Evolutionary conservation across 805 yeast genomes (phyloP).

Genomic region (Cyberlindnera mycetangii): DNA sequence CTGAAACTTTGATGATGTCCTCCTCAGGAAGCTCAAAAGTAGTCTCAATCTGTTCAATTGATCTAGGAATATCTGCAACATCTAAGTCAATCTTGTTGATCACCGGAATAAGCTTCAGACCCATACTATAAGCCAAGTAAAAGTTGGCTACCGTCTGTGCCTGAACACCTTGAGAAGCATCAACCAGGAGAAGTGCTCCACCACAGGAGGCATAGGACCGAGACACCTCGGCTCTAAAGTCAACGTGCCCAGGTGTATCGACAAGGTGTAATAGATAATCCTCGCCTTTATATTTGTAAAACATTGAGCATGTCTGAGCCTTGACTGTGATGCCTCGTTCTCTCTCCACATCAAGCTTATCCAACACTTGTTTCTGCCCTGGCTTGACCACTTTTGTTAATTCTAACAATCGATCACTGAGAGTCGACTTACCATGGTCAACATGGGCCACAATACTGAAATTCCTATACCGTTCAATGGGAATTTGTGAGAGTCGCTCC

Average conservation of each 20-base stretch:
- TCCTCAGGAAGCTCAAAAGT: slow-evolving; percentile 77
- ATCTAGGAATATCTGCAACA: slow-evolving; percentile 77
- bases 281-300: slow-evolving; percentile 59
- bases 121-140: slow-evolving; percentile 83
- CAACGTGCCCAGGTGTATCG: slow-evolving; percentile 98
- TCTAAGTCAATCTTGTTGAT: slow-evolving; percentile 90
- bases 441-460: slow-evolving; percentile 97
- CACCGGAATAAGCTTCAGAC: slow-evolving; percentile 78
- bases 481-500: slow-evolving; percentile 70
- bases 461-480: slow-evolving; percentile 78
- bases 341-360: slow-evolving; percentile 88
- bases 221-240: slow-evolving; percentile 89
- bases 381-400: slow-evolving; percentile 84
- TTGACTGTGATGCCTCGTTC: slow-evolving; percentile 96
- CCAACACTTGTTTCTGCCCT: slow-evolving; percentile 84
- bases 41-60: slow-evolving; percentile 79
- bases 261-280: slow-evolving; percentile 88
- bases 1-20: slow-evolving; percentile 82
- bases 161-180: slow-evolving; percentile 95
- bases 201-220: slow-evolving; percentile 95
- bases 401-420: slow-evolving; percentile 85
- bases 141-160: slow-evolving; percentile 99
- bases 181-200: slow-evolving; percentile 86
- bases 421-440: slow-evolving; percentile 84
- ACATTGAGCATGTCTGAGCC: slow-evolving; percentile 96